A percentile compares a stretch with the other conserved stretches of the same genome.
These are phyloP conservation scores for Prunus davidiana DNA, from an alignment of 306 rosid species.

Conservation along the genomic window DNA sequence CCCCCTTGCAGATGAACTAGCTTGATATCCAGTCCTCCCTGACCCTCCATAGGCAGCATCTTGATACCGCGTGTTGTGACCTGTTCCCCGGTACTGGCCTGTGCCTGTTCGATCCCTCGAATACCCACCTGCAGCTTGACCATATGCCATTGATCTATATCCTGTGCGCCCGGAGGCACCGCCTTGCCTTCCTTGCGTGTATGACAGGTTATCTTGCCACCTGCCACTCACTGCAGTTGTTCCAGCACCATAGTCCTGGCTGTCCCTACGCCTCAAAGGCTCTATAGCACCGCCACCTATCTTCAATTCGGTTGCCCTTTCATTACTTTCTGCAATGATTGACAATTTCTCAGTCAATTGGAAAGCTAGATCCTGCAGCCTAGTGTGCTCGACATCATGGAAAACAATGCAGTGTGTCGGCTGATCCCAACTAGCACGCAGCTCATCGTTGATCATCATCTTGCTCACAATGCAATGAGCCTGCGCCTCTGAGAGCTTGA, in stretches of 20 bases:
- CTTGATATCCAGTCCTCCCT: constrained; percentile 48
- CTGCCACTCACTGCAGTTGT: constrained; percentile 44
- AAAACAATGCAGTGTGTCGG: constrained; percentile 43
- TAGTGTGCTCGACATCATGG: constrained; percentile 52
- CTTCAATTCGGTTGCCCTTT: constrained; percentile 72
- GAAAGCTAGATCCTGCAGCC: constrained; percentile 74
- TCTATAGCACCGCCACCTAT: constrained; percentile 82
- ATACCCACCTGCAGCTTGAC: constrained; percentile 48
- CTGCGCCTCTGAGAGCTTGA: constrained; percentile 57
- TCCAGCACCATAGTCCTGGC: constrained; percentile 67
- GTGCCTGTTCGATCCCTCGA: constrained; percentile 47
- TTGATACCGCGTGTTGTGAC: constrained; percentile 53
- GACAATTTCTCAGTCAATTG: constrained; percentile 77
- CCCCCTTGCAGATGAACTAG: constrained; percentile 59
- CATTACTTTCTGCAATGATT: constrained; percentile 75
- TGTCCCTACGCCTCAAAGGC: constrained; percentile 71
- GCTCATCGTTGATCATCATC: constrained; percentile 91
- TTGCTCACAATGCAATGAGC: constrained; percentile 66
- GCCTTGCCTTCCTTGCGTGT: constrained; percentile 62
- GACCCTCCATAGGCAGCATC: constrained; percentile 47
- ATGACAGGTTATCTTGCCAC: constrained; percentile 69
- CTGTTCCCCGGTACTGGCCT: constrained; percentile 41
- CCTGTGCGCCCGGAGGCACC: constrained; percentile 54
- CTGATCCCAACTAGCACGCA: constrained; percentile 53
- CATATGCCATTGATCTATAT: constrained; percentile 41